phyloP scores from a whole-genome alignment of 148 eudicot genomes.

The Rhododendron mucronatum region DNA sequence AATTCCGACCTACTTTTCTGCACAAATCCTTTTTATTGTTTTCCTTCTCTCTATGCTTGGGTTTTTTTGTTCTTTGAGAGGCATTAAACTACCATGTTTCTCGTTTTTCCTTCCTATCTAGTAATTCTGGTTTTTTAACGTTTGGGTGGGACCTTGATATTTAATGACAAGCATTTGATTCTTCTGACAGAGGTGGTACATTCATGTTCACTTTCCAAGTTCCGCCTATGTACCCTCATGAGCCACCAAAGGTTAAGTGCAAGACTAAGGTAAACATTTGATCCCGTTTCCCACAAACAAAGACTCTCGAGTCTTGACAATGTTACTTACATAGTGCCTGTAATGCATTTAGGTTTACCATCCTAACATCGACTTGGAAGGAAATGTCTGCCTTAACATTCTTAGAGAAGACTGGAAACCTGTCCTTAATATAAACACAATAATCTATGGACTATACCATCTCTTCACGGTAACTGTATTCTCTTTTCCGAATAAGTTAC shows the following conservation, averaged over 20 bases:
- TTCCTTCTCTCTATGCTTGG: neutral
- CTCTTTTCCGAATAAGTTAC: neutral
- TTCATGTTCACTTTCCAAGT: conserved; percentile 54
- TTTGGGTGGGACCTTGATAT: neutral
- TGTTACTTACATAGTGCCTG: neutral
- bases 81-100: neutral
- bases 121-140: neutral
- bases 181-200: conserved; percentile 48
- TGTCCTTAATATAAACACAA: conserved; percentile 74
- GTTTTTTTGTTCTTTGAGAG: neutral
- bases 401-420: conserved; percentile 96
- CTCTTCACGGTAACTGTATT: conserved; percentile 70
- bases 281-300: neutral
- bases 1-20: neutral
- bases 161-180: neutral
- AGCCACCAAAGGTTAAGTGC: conserved; percentile 77
- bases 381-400: conserved; percentile 91
- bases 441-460: conserved; percentile 76
- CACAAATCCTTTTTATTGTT: neutral
- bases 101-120: neutral
- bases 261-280: conserved; percentile 49
- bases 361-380: conserved; percentile 93
- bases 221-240: conserved; percentile 64
- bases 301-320: neutral
- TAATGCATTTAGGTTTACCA: conserved; percentile 49